These are phyloP conservation scores for Chytriomyces sp. DNA, from an alignment of 192 early-diverging fungal species.

Conservation along the genomic window DNA sequence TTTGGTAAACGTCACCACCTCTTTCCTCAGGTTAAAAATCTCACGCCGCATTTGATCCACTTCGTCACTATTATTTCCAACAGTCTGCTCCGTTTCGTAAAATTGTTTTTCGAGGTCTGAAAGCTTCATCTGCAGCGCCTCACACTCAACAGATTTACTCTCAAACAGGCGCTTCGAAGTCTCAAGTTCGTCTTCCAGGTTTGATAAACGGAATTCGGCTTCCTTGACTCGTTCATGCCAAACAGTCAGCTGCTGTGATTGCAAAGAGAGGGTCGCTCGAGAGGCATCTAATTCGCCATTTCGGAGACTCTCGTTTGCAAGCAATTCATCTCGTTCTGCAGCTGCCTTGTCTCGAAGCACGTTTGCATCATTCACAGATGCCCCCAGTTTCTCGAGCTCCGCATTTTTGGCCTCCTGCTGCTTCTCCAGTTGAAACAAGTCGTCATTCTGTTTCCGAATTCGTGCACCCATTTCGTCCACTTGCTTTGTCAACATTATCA, in stretches of 20 bases:
- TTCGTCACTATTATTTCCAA: constrained; percentile 38
- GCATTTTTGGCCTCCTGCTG: constrained; percentile 20
- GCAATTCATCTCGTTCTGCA: constrained; percentile 19
- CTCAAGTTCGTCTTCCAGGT: constrained; percentile 57
- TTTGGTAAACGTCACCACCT: constrained; percentile 26
- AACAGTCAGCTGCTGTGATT: constrained; percentile 34
- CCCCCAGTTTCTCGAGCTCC: constrained; percentile 7
- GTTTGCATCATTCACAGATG: constrained; percentile 34
- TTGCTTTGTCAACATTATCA: constrained; percentile 49
- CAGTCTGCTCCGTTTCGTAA: constrained; percentile 48
- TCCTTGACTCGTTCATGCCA: constrained; percentile 39
- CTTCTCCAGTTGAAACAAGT: constrained; percentile 33
- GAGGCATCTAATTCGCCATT: constrained; percentile 27
- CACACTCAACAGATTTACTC: constrained; percentile 57
- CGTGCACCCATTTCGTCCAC: constrained; percentile 53
- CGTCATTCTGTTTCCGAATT: constrained; percentile 43
- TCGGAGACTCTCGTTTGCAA: constrained; percentile 11
- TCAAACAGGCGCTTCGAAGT: constrained; percentile 59
- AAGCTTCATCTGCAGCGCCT: constrained; percentile 45
- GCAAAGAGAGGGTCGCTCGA: constrained; percentile 27
- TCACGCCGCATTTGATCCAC: constrained; percentile 44
- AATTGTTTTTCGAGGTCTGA: constrained; percentile 58
- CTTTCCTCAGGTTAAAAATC: constrained; percentile 34
- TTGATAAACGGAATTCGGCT: constrained; percentile 47
- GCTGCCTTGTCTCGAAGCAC: constrained; percentile 28